A percentile compares a stretch with the other conserved stretches of the same genome.
phyloP scores from a whole-genome alignment of 306 rosid species.

The Aeschynomene evenia region DNA sequence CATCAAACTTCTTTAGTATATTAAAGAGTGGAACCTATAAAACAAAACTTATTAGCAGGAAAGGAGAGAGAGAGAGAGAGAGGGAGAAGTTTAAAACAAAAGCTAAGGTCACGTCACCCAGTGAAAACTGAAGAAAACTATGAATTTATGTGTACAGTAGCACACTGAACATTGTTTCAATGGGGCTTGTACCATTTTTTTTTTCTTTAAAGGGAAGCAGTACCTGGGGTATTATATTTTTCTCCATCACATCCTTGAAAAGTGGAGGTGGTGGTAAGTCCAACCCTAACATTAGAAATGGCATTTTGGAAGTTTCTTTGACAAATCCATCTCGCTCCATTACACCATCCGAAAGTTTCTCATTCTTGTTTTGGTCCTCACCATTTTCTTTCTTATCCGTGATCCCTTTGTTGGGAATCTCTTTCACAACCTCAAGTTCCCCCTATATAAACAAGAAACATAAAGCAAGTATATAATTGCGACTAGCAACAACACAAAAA shows the following conservation, averaged over 20 bases:
- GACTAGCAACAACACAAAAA: slow-evolving; percentile 21
- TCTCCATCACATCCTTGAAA: slow-evolving; percentile 97
- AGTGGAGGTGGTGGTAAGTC: slow-evolving; percentile 99
- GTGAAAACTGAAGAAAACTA: neutral
- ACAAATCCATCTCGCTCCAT: slow-evolving; percentile 40
- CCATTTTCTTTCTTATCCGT: slow-evolving; percentile 58
- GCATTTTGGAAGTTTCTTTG: slow-evolving; percentile 73
- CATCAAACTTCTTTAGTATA: slow-evolving; percentile 93
- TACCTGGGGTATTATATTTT: slow-evolving; percentile 98
- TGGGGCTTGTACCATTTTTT: neutral
- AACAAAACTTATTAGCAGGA: slow-evolving; percentile 30
- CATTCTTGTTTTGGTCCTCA: slow-evolving; percentile 41
- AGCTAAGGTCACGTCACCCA: slow-evolving; percentile 5
- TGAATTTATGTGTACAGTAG: neutral
- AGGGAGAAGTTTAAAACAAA: neutral
- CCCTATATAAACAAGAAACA: slow-evolving; percentile 53
- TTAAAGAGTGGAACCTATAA: slow-evolving; percentile 91
- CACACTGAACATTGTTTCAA: slow-evolving; percentile 1
- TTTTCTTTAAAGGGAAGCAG: neutral
- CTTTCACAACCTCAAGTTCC: slow-evolving; percentile 92
- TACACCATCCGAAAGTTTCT: slow-evolving; percentile 49
- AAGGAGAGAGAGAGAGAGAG: neutral
- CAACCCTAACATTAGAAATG: slow-evolving; percentile 93
- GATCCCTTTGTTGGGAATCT: slow-evolving; percentile 61
- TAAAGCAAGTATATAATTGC: slow-evolving; percentile 7